A percentile compares a stretch with the other conserved stretches of the same genome.
phyloP scores from a whole-genome alignment of 108 stramenopile genomes.

The Nannochloropsis oceanica region DNA sequence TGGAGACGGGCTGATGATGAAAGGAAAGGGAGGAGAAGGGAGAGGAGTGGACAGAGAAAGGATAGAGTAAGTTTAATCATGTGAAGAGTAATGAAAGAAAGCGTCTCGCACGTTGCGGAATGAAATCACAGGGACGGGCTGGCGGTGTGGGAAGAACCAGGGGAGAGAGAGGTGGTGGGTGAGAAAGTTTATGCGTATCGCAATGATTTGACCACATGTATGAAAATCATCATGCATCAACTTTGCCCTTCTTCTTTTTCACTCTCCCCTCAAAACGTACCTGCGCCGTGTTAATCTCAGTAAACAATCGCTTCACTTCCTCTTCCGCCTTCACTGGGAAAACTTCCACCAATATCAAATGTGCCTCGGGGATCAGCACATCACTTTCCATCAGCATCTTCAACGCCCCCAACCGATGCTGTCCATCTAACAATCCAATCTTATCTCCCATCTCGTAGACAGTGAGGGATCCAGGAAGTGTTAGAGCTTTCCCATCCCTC shows the following conservation, averaged over 20 bases:
- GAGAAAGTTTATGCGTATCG: too few relatives aligned
- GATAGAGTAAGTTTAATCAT: too few relatives aligned
- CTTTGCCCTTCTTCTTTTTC: too few relatives aligned
- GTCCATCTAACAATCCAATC: conserved; percentile 30
- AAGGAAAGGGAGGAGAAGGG: too few relatives aligned
- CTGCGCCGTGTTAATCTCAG: conserved; percentile 17
- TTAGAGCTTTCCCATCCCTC: neutral
- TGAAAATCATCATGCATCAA: too few relatives aligned
- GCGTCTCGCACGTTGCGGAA: too few relatives aligned
- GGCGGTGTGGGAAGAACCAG: too few relatives aligned
- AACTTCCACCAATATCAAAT: conserved; percentile 3
- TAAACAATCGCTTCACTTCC: conserved; percentile 1
- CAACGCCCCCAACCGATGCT: conserved; percentile 36
- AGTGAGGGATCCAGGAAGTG: neutral
- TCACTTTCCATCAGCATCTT: conserved; percentile 24
- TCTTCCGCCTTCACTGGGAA: conserved; percentile 1
- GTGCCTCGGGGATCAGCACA: neutral
- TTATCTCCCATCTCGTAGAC: neutral
- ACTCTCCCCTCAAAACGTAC: neutral
- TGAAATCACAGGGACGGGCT: too few relatives aligned
- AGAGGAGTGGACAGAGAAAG: too few relatives aligned
- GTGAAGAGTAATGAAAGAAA: too few relatives aligned
- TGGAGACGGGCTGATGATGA: conserved; percentile 2
- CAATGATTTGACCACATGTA: too few relatives aligned
- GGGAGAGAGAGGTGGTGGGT: too few relatives aligned